These are phyloP conservation scores for Russula earlei DNA, from an alignment of 768 basidiomycete species.

Conservation along the genomic window DNA sequence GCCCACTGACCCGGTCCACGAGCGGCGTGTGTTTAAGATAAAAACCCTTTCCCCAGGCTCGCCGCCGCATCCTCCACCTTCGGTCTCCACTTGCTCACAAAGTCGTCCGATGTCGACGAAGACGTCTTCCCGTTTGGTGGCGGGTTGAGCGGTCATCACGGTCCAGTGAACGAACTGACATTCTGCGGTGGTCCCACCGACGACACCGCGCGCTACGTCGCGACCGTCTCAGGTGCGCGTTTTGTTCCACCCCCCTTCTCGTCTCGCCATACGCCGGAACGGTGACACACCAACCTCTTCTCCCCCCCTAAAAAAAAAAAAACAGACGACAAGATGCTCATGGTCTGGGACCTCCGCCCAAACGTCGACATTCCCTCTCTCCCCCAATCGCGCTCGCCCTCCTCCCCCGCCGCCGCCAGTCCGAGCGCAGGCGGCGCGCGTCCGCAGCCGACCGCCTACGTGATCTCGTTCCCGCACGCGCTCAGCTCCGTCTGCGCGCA, in stretches of 20 bases:
- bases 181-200: conserved; percentile 69
- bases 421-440: conserved; percentile 27
- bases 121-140: conserved; percentile 65
- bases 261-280: too few species aligned
- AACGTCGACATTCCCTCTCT: conserved; percentile 36
- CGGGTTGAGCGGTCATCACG: conserved; percentile 74
- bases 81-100: conserved; percentile 61
- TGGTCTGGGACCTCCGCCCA: conserved; percentile 82
- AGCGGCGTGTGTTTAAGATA: conserved; percentile 6
- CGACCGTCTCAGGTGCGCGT: conserved; percentile 62
- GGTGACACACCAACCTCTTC: neutral
- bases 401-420: conserved; percentile 24
- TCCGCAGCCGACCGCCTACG: conserved; percentile 69
- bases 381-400: conserved; percentile 27
- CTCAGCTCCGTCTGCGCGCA: conserved; percentile 61
- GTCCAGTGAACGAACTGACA: conserved; percentile 64
- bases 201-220: conserved; percentile 64
- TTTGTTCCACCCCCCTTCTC: neutral
- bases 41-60: conserved; percentile 37
- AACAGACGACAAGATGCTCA: conserved; percentile 72
- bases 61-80: conserved; percentile 60
- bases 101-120: conserved; percentile 39
- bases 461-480: conserved; percentile 64
- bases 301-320: neutral
- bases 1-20: conserved; percentile 14